phyloP scores from a whole-genome alignment of 179 eudicot species.

The Sideroxylon spinosum region DNA sequence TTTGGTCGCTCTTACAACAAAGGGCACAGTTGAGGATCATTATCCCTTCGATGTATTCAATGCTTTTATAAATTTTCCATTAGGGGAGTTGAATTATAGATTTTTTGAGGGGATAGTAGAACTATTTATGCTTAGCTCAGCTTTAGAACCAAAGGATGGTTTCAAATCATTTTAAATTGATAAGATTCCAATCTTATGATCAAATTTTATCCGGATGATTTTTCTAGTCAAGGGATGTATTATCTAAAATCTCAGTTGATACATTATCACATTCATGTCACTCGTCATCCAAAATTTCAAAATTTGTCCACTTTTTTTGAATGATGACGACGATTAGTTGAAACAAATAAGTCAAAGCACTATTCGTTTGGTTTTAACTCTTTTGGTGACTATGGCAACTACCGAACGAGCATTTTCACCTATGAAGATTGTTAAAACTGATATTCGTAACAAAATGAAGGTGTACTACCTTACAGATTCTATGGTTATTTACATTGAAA shows the following conservation, averaged over 20 bases:
- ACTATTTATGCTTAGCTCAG: background rate
- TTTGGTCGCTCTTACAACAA: no score
- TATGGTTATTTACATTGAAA: background rate
- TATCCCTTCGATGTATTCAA: no score
- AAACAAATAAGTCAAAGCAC: no score
- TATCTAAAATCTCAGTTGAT: background rate
- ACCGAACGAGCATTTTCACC: background rate
- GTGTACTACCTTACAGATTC: background rate
- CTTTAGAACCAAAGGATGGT: background rate
- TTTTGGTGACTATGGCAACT: background rate
- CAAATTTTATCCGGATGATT: background rate
- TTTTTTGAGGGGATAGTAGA: background rate
- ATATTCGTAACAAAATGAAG: background rate
- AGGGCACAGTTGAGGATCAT: no score
- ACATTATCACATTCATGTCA: background rate
- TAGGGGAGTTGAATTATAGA: background rate
- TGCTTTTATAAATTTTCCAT: background rate
- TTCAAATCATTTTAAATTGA: background rate
- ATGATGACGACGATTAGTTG: background rate
- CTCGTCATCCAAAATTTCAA: background rate
- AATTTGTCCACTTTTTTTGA: background rate
- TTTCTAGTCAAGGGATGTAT: background rate
- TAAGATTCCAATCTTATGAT: background rate
- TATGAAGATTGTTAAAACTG: background rate
- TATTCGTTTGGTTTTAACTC: background rate